Conservation (phyloP, 2,329 filamentous ascomycete genomes). For the Aspergillus sp. region DNA sequence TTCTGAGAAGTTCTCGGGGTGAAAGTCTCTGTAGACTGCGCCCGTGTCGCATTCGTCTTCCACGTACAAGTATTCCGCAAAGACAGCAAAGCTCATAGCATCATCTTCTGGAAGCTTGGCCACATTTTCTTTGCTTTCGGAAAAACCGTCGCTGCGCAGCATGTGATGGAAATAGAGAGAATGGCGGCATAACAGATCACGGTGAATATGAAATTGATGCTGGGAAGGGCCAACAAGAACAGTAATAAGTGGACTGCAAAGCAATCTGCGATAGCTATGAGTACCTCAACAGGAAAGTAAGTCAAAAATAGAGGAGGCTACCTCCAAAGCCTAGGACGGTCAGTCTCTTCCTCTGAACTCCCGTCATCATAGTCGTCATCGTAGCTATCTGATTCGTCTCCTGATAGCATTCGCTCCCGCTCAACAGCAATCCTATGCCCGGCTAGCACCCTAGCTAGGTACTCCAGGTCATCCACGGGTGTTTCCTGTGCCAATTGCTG, state of each 20-base stretch:
- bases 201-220: constrained; percentile 1
- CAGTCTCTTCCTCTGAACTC: background rate
- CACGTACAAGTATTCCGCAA: constrained; percentile 5
- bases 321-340: background rate
- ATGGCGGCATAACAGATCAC: background rate
- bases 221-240: background rate
- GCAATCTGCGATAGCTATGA: background rate
- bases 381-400: background rate
- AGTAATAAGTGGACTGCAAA: background rate
- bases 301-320: background rate
- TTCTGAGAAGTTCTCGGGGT: background rate
- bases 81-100: background rate
- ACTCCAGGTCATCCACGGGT: too few relatives aligned
- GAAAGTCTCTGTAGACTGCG: background rate
- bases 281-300: too few relatives aligned
- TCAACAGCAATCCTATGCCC: too few relatives aligned
- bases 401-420: too few relatives aligned
- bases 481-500: too few relatives aligned
- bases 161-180: constrained; percentile 1
- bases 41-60: constrained; percentile 1
- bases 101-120: constrained; percentile 3
- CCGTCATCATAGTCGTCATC: background rate
- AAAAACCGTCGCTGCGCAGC: background rate
- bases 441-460: too few relatives aligned
- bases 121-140: background rate